Conservation (phyloP, 2,329 filamentous ascomycete species). For the Nectriaceae sp. region DNA sequence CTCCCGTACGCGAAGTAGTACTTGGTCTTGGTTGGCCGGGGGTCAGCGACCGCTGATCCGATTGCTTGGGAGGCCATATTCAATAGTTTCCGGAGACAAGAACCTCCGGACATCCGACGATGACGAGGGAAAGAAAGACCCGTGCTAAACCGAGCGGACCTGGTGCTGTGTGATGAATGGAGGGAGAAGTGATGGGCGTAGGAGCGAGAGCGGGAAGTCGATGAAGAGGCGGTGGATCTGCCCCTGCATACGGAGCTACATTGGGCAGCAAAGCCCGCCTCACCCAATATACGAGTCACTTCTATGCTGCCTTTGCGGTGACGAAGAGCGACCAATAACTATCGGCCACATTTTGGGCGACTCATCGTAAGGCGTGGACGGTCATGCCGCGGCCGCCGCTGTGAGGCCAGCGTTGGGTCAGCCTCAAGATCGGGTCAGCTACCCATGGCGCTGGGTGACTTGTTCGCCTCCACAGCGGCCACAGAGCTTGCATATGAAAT, state of each 20-base stretch:
- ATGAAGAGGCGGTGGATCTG: background rate
- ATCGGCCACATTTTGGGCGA: background rate
- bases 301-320: background rate
- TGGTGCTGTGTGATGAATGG: background rate
- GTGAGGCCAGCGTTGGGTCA: too few relatives aligned
- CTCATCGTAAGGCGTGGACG: background rate
- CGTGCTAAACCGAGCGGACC: background rate
- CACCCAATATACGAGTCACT: background rate
- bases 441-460: too few relatives aligned
- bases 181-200: background rate
- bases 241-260: background rate
- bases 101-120: slow-evolving; percentile 25
- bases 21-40: slow-evolving; percentile 28
- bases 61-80: slow-evolving; percentile 24
- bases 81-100: slow-evolving; percentile 22
- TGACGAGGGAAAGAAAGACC: slow-evolving; percentile 2
- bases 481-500: too few relatives aligned
- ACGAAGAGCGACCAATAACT: background rate
- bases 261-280: background rate
- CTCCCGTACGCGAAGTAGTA: slow-evolving; percentile 51
- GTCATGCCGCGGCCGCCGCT: too few relatives aligned
- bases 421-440: too few relatives aligned
- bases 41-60: slow-evolving; percentile 15
- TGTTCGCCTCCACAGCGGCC: too few relatives aligned
- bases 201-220: background rate